Evolutionary conservation across 306 rosid species (phyloP).

Genomic region (Cyamopsis tetragonoloba): DNA sequence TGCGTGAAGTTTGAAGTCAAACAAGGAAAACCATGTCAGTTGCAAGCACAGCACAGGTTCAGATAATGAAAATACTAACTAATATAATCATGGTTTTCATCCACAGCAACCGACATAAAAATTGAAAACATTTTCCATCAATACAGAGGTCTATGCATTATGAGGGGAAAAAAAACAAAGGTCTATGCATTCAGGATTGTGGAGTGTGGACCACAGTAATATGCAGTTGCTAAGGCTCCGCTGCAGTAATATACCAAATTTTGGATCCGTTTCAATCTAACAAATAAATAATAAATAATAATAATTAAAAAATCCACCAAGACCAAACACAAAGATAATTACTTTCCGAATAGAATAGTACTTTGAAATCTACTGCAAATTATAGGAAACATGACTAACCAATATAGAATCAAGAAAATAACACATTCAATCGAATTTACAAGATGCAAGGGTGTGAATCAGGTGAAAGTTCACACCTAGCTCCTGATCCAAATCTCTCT

Average conservation of each 20-base stretch:
- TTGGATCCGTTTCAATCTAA: background rate
- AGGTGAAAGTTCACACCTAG: constrained; percentile 12
- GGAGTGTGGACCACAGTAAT: background rate
- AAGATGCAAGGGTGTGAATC: background rate
- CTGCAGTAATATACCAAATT: background rate
- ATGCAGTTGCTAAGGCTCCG: background rate
- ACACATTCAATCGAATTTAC: background rate
- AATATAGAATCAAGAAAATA: background rate
- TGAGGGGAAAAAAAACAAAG: too few species aligned
- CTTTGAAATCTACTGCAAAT: background rate
- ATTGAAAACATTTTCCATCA: background rate
- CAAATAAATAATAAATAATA: background rate
- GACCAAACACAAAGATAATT: background rate
- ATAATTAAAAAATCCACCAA: background rate
- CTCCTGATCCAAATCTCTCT: constrained; percentile 22
- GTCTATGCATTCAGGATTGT: too few species aligned
- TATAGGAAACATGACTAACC: constrained; percentile 1
- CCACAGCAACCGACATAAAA: background rate
- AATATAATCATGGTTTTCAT: background rate
- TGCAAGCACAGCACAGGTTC: constrained; percentile 12
- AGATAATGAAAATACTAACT: constrained; percentile 4
- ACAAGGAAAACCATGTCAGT: constrained; percentile 15
- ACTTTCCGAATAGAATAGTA: background rate
- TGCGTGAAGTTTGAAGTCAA: constrained; percentile 25
- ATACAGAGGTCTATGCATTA: too few species aligned